Conservation (phyloP, 768 basidiomycete genomes). For the Agrocybe praecox region DNA sequence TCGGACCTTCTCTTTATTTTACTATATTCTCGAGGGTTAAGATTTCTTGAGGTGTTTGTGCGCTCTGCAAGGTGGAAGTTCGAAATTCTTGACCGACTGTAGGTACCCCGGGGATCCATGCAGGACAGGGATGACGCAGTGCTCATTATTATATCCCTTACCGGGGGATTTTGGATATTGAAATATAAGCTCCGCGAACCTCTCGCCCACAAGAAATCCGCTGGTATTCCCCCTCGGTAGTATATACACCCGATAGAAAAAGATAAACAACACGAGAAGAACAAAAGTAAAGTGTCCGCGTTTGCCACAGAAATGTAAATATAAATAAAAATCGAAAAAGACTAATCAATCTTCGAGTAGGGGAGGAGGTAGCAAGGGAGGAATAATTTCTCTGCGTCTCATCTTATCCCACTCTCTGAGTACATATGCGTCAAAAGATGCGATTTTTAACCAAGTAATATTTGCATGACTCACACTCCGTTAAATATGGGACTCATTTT, state of each 20-base stretch:
- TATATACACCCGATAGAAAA: too few relatives aligned
- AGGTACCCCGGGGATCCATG: neutral
- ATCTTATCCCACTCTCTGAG: constrained; percentile 24
- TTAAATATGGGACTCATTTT: constrained; percentile 21
- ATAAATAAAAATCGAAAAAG: neutral
- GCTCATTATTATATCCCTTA: too few relatives aligned
- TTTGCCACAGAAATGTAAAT: neutral
- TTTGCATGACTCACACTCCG: constrained; percentile 18
- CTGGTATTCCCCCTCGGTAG: too few relatives aligned
- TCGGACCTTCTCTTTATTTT: neutral
- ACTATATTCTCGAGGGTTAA: neutral
- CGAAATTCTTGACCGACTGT: neutral
- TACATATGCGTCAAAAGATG: neutral
- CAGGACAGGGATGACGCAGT: neutral
- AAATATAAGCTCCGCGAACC: too few relatives aligned
- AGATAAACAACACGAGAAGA: too few relatives aligned
- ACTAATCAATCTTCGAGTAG: constrained; percentile 16
- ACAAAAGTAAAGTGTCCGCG: too few relatives aligned
- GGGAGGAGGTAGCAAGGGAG: constrained; percentile 22
- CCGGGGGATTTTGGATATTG: too few relatives aligned
- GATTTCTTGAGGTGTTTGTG: neutral
- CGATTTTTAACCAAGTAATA: neutral
- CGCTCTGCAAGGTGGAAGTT: neutral
- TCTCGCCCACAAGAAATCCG: too few relatives aligned
- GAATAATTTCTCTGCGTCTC: constrained; percentile 16